Percentiles rank a stretch among this genome's conserved stretches.
phyloP scores from a whole-genome alignment of 345 rosid genomes.

The Odontarrhena argentea region DNA sequence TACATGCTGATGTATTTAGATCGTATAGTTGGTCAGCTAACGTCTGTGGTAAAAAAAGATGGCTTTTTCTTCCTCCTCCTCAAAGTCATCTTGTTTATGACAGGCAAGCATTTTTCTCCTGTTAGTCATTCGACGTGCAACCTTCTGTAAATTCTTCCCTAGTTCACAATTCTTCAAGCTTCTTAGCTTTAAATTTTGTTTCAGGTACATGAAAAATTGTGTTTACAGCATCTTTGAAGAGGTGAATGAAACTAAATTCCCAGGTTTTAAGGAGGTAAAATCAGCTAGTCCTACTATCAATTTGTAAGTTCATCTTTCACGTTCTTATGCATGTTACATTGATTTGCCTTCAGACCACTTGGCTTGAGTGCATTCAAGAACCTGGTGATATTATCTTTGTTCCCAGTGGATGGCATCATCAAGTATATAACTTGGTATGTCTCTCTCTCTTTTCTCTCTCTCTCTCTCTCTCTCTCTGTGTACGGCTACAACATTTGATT shows the following conservation, averaged over 20 bases:
- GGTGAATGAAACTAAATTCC: slow-evolving; percentile 60
- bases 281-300: slow-evolving; percentile 28
- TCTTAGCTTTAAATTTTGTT: slow-evolving; percentile 12
- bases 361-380: slow-evolving; percentile 85
- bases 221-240: slow-evolving; percentile 70
- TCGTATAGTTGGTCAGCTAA: slow-evolving; percentile 97
- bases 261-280: slow-evolving; percentile 73
- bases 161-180: neutral
- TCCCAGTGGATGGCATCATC: slow-evolving; percentile 98
- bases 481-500: neutral
- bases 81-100: slow-evolving; percentile 78
- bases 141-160: neutral
- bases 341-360: slow-evolving; percentile 58
- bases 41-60: slow-evolving; percentile 83
- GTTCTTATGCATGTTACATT: neutral
- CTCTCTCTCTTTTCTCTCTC: slow-evolving; percentile 18
- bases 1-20: slow-evolving; percentile 96
- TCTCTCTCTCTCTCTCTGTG: neutral
- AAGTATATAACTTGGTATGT: slow-evolving; percentile 88
- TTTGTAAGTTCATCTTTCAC: slow-evolving; percentile 12
- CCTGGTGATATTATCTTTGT: slow-evolving; percentile 75
- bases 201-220: slow-evolving; percentile 71
- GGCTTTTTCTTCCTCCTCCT: slow-evolving; percentile 74
- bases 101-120: slow-evolving; percentile 50
- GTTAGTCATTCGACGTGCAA: neutral